These are phyloP conservation scores for Boletus rubescentipes DNA, from an alignment of 768 basidiomycete genomes.

Conservation along the genomic window DNA sequence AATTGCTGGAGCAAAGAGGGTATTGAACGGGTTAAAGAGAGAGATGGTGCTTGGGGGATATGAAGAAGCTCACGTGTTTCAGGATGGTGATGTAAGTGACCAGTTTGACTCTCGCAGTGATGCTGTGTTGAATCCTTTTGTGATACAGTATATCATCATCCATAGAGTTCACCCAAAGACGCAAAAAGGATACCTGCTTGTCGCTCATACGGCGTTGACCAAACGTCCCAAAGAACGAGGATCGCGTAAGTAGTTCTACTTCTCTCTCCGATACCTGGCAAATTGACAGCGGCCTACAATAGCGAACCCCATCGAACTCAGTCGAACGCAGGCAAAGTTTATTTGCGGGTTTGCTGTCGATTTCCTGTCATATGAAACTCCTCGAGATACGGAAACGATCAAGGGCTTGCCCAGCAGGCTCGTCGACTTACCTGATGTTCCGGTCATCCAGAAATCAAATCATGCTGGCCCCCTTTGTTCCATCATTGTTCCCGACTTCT, in stretches of 20 bases:
- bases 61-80: conserved; percentile 93
- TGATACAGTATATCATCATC: conserved; percentile 80
- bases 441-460: conserved; percentile 62
- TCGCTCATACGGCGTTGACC: conserved; percentile 91
- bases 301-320: conserved; percentile 87
- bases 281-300: background rate
- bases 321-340: conserved; percentile 75
- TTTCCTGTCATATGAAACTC: conserved; percentile 58
- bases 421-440: conserved; percentile 57
- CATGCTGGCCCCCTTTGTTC: conserved; percentile 70
- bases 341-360: conserved; percentile 77
- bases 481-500: conserved; percentile 79
- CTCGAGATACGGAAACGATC: conserved; percentile 51
- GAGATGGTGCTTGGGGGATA: conserved; percentile 90
- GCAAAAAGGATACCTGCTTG: conserved; percentile 88
- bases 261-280: background rate
- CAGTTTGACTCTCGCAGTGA: background rate
- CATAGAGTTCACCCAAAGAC: conserved; percentile 90
- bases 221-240: conserved; percentile 82
- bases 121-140: background rate
- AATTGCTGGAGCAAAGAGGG: conserved; percentile 58
- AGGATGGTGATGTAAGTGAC: conserved; percentile 85
- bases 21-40: conserved; percentile 83
- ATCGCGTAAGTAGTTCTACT: conserved; percentile 50
- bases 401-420: conserved; percentile 74